phyloP scores from a whole-genome alignment of 2,329 filamentous ascomycete species.

The Aspergillus calidoustus region DNA sequence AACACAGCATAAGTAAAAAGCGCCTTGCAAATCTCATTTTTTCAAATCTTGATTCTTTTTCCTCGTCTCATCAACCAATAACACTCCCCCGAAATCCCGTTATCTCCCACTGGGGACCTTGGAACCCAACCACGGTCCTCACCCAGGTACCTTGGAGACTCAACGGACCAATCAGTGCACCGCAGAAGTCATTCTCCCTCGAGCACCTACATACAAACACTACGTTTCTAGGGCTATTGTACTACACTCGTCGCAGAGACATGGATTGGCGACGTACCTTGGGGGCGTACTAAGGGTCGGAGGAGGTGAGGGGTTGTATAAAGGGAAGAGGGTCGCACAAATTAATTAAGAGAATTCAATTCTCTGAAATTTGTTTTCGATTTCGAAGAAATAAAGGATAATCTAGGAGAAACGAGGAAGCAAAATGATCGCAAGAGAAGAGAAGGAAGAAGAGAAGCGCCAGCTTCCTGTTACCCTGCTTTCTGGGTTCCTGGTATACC shows the following conservation, averaged over 20 bases:
- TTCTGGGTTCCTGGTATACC: conserved; percentile 61
- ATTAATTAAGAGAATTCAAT: background rate
- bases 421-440: conserved; percentile 6
- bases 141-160: conserved; percentile 9
- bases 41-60: too few species aligned
- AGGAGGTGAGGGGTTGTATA: background rate
- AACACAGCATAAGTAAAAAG: too few species aligned
- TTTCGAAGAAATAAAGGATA: too few species aligned
- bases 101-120: conserved; percentile 4
- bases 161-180: background rate
- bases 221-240: background rate
- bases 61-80: background rate
- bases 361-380: too few species aligned
- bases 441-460: conserved; percentile 1
- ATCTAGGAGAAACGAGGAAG: background rate
- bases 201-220: background rate
- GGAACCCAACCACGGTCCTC: background rate
- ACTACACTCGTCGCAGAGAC: background rate
- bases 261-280: conserved; percentile 5
- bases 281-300: conserved; percentile 6
- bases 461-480: conserved; percentile 63
- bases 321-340: background rate
- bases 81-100: background rate
- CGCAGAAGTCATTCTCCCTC: background rate
- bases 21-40: too few species aligned